phyloP scores from a whole-genome alignment of 345 rosid species.

The Nasturtium officinale region DNA sequence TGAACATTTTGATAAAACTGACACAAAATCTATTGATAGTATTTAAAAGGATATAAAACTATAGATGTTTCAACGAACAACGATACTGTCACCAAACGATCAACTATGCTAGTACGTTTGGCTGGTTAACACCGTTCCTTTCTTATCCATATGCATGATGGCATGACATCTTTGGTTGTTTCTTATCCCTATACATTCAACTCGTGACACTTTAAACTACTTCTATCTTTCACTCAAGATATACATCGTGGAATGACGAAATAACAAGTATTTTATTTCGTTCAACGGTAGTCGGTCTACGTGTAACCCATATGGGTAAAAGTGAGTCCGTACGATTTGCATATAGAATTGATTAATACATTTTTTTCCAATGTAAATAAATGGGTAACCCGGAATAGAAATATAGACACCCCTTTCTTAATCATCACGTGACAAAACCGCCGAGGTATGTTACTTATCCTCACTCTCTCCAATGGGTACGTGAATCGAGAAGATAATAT shows the following conservation, averaged over 20 bases:
- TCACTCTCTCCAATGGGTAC: not conserved
- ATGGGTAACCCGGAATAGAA: not conserved
- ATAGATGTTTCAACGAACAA: not conserved
- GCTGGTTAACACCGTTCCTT: not conserved
- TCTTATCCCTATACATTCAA: not conserved
- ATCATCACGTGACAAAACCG: conserved; percentile 31
- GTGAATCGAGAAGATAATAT: conserved; percentile 13
- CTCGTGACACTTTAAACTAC: not conserved
- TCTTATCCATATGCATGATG: not conserved
- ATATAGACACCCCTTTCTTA: conserved; percentile 11
- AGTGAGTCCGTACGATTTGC: not conserved
- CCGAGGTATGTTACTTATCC: too few species aligned
- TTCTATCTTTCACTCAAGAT: not conserved
- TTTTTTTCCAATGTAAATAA: not conserved
- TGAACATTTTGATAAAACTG: not conserved
- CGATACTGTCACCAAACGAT: not conserved
- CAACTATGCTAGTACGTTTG: not conserved
- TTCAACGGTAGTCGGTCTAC: not conserved
- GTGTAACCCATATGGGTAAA: not conserved
- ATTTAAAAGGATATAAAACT: not conserved
- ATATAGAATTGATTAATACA: not conserved
- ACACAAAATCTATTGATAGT: not conserved
- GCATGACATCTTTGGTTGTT: not conserved
- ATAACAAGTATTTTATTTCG: not conserved
- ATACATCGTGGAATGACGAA: not conserved